Conservation (phyloP, 208 protist genomes). For the Novymonas esmeraldas region DNA sequence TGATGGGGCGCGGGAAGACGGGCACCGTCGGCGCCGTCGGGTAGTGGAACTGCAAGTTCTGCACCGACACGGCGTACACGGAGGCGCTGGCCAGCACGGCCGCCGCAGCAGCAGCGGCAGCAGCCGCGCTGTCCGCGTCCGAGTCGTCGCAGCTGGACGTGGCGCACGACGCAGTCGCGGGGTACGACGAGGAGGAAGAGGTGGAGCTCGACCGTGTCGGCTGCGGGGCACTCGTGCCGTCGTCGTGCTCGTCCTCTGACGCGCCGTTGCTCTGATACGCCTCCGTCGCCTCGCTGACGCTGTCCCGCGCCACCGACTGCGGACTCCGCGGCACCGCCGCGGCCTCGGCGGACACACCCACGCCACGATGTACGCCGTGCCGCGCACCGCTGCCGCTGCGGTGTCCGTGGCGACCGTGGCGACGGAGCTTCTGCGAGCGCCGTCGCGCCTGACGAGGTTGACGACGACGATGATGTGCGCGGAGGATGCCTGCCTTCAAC, state of each 20-base stretch:
- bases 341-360: too few species aligned
- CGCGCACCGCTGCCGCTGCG: too few species aligned
- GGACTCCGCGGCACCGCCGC: background rate
- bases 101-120: constrained; percentile 16
- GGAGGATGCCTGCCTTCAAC: background rate
- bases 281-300: constrained; percentile 15
- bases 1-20: constrained; percentile 39
- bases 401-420: background rate
- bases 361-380: too few species aligned
- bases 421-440: background rate
- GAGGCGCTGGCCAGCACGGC: constrained; percentile 20
- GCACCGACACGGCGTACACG: constrained; percentile 28
- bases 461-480: background rate
- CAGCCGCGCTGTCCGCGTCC: constrained; percentile 5
- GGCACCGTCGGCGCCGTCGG: constrained; percentile 64
- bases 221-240: background rate
- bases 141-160: constrained; percentile 1
- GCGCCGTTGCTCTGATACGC: constrained; percentile 10
- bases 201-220: too few species aligned
- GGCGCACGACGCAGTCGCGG: too few species aligned
- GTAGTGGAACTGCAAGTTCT: constrained; percentile 63
- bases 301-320: background rate
- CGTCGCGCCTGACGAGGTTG: background rate
- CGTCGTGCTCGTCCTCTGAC: background rate
- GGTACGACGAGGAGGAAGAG: background rate